Conservation (phyloP, 345 rosid species). For the Gynandropsis gynandra region DNA sequence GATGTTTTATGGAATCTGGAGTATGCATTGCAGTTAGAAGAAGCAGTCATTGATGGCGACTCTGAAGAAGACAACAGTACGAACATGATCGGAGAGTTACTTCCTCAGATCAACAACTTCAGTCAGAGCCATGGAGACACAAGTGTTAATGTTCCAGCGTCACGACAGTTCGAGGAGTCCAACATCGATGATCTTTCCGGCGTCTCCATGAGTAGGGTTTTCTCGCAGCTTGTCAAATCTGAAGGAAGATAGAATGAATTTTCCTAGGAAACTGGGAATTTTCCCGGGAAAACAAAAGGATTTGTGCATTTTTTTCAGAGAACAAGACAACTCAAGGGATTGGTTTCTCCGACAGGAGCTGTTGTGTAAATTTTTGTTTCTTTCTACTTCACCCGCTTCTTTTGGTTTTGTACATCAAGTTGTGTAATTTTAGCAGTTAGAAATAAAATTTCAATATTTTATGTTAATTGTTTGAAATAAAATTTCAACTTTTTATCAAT, state of each 20-base stretch:
- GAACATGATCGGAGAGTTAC: constrained; percentile 68
- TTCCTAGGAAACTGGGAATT: constrained; percentile 1
- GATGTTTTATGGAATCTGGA: constrained; percentile 34
- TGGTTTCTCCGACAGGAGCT: too few species aligned
- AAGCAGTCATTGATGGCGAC: constrained; percentile 49
- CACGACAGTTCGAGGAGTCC: constrained; percentile 42
- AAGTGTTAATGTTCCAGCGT: constrained; percentile 25
- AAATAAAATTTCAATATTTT: too few species aligned
- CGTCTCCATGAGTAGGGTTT: constrained; percentile 76
- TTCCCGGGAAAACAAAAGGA: neutral
- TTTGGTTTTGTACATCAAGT: too few species aligned
- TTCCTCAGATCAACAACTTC: constrained; percentile 57
- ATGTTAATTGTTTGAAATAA: too few species aligned
- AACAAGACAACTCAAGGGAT: too few species aligned
- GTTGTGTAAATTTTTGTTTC: too few species aligned
- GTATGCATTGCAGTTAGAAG: constrained; percentile 23
- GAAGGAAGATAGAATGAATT: constrained; percentile 82
- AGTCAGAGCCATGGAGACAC: constrained; percentile 48
- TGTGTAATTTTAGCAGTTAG: too few species aligned
- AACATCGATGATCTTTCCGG: constrained; percentile 56
- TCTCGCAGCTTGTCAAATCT: constrained; percentile 85
- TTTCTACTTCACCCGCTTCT: too few species aligned
- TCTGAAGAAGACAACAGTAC: constrained; percentile 69
- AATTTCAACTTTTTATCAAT: too few species aligned
- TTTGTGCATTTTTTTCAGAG: neutral